Evolutionary conservation across 805 yeast genomes (phyloP), one percentile per base, ranked within the genome.

Genomic region (Candida endomychidarum): DNA sequence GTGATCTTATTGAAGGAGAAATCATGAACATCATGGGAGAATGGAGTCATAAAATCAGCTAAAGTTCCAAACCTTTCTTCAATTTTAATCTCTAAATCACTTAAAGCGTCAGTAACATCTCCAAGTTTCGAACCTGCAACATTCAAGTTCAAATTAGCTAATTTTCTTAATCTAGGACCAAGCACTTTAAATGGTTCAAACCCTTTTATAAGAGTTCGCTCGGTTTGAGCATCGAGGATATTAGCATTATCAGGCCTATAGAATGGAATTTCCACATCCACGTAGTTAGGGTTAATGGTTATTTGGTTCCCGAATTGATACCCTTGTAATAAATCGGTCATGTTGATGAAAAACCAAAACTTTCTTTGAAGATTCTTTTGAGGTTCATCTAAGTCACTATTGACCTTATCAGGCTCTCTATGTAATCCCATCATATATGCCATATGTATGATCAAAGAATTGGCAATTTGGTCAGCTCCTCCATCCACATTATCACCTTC

Each of bases 351-450:
- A 33, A 51, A 58, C 74, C 74, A 68, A 5, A 65, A 57, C 38
- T 67, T 67, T 37, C 74, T 48, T 26, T 58, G 41, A 21, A 67
- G 38, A 39, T 63, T 57, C 49, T 53, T 45, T 3, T 33, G 25
- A 22, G 47, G 49, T 20, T 51, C 60, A 41, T 57, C 57, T 10
- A 50, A 43, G 8, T 47, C 44, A 40, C 60, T 58, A 48, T 38
- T 50, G 42, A 57, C 26, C 28, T 65, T 64, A 33, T 68, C 71
- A 1, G 89, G 88, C 46, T 83, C 89, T 52, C 89, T 65, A 53
- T 83, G 82, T 12, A 82, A 48, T 0, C 88, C 90, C 47, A 82
- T 72, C 16, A 81, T 72, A 41, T 77, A 72, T 0, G 83, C 86
- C 81, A 81, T 78, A 48, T 81, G 86, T 9, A 80, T 62, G 20